Conservation (phyloP, 1,284 basidiomycete genomes). For the Peniophora sp. region DNA sequence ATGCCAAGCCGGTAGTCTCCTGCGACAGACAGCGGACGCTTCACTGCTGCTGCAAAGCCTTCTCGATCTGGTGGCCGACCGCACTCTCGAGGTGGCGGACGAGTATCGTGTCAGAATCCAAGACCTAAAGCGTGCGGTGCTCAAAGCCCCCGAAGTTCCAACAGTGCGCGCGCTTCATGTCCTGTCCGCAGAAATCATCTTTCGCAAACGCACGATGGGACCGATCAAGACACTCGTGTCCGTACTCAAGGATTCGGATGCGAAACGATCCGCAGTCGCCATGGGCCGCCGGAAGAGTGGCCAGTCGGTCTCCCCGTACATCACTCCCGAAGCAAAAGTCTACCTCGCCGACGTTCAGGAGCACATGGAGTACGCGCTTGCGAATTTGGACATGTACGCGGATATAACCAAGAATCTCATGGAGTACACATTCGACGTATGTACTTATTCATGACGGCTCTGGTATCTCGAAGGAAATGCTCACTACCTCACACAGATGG, state of each 20-base stretch:
- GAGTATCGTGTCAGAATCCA: conserved; percentile 54
- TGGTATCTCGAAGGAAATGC: too few species aligned
- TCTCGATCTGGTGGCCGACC: conserved; percentile 60
- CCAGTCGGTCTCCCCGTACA: too few species aligned
- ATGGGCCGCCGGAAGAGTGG: conserved; percentile 35
- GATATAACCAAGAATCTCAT: conserved; percentile 62
- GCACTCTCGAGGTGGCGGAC: conserved; percentile 58
- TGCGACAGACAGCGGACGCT: conserved; percentile 52
- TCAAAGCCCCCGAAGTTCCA: conserved; percentile 51
- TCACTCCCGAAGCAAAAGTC: conserved; percentile 62
- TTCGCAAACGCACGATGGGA: conserved; percentile 61
- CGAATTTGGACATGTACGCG: conserved; percentile 61
- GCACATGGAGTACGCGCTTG: conserved; percentile 62
- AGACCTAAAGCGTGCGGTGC: conserved; percentile 49
- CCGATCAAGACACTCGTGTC: conserved; percentile 63
- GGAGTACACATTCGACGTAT: conserved; percentile 56
- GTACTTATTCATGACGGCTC: conserved; percentile 12
- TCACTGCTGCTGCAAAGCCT: conserved; percentile 55
- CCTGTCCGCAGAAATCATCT: conserved; percentile 57
- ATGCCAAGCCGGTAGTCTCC: conserved; percentile 45
- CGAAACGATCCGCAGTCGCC: conserved; percentile 53
- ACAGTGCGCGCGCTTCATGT: conserved; percentile 62
- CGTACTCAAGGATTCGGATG: conserved; percentile 56
- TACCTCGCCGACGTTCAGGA: conserved; percentile 65
- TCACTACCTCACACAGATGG: conserved; percentile 30